Percentiles rank a stretch among this genome's conserved stretches.
Evolutionary conservation across 2,329 filamentous ascomycete genomes (phyloP).

Genomic region (Paecilomyces sp.): DNA sequence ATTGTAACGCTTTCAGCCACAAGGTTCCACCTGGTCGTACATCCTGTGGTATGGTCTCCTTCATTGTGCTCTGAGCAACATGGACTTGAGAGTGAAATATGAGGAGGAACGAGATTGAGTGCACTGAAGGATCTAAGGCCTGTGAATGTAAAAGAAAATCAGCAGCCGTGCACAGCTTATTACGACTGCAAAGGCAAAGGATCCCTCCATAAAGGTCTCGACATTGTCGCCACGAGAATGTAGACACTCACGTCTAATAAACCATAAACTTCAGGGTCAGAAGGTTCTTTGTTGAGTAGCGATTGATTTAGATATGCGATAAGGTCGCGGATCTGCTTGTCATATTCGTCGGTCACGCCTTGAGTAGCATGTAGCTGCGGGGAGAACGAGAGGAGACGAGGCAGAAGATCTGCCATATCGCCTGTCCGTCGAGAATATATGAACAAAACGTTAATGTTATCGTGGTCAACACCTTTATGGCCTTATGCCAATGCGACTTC

Average conservation of each 20-base stretch:
- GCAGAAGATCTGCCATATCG: constrained; percentile 23
- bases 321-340: constrained; percentile 34
- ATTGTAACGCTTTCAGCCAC: constrained; percentile 44
- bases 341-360: constrained; percentile 35
- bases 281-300: constrained; percentile 20
- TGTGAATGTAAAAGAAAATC: background rate
- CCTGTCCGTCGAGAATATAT: background rate
- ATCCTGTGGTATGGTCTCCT: constrained; percentile 28
- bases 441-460: background rate
- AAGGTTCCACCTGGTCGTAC: constrained; percentile 38
- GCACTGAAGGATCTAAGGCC: constrained; percentile 46
- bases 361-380: constrained; percentile 25
- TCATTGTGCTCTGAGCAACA: constrained; percentile 24
- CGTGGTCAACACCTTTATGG: background rate
- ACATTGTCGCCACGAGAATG: background rate
- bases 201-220: background rate
- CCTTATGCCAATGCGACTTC: background rate
- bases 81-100: constrained; percentile 46
- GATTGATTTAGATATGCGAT: constrained; percentile 30
- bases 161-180: background rate
- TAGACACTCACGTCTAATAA: constrained; percentile 25
- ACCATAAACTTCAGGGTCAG: constrained; percentile 20
- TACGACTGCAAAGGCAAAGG: background rate
- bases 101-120: constrained; percentile 54
- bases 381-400: constrained; percentile 32